Evolutionary conservation across 1,284 basidiomycete species (phyloP).

Genomic region (Cutaneotrichosporon sp.): DNA sequence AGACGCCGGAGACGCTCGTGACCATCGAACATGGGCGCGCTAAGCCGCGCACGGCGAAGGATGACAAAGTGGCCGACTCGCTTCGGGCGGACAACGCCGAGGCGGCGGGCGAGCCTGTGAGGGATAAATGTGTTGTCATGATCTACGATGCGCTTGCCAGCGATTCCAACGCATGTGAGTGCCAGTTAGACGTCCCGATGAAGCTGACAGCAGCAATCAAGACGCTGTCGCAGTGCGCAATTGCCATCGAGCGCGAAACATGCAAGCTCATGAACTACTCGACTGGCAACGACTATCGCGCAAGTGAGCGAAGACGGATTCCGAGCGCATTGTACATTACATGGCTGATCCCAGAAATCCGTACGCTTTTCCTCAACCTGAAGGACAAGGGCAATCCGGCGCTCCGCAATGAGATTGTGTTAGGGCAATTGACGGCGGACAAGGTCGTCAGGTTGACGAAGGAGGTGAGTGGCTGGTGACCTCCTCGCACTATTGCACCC

Average conservation of each 20-base stretch:
- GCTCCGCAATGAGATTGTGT: slow-evolving; percentile 75
- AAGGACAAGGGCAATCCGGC: slow-evolving; percentile 93
- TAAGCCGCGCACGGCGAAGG: slow-evolving; percentile 59
- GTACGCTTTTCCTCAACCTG: slow-evolving; percentile 84
- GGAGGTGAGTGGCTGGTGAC: slow-evolving; percentile 51
- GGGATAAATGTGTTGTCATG: slow-evolving; percentile 85
- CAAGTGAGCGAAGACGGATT: slow-evolving; percentile 31
- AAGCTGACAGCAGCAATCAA: slow-evolving; percentile 35
- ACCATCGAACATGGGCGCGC: slow-evolving; percentile 50
- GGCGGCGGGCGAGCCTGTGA: slow-evolving; percentile 55
- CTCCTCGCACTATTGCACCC: too few relatives aligned
- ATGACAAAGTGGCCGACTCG: slow-evolving; percentile 59
- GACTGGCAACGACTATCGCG: slow-evolving; percentile 47
- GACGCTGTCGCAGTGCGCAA: slow-evolving; percentile 48
- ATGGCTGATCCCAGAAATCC: slow-evolving; percentile 61
- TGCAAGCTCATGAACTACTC: slow-evolving; percentile 38
- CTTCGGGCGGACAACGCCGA: slow-evolving; percentile 44
- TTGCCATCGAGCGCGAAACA: slow-evolving; percentile 50
- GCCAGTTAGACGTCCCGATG: too few relatives aligned
- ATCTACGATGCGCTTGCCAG: slow-evolving; percentile 83
- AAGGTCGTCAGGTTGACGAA: slow-evolving; percentile 76
- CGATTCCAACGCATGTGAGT: slow-evolving; percentile 80
- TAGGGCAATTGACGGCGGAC: slow-evolving; percentile 66
- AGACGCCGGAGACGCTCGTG: slow-evolving; percentile 9
- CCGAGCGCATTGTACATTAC: neutral